Evolutionary conservation across 169 alveolate genomes (phyloP).

Genomic region (Cyclospora cayetanensis): DNA sequence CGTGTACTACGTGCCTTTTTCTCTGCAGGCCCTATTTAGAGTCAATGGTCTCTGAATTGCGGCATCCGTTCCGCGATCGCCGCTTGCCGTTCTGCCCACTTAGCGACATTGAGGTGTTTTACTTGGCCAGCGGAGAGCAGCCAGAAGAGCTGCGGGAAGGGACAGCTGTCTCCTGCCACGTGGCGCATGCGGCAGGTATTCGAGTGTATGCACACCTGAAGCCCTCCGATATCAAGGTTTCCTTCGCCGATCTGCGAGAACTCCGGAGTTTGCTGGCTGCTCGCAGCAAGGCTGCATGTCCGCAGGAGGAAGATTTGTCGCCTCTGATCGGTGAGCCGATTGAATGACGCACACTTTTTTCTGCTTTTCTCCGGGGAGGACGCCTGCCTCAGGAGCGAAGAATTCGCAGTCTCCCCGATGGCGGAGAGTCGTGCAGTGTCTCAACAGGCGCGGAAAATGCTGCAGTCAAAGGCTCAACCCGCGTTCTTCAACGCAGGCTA

Average conservation of each 20-base stretch:
- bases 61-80: constrained; percentile 79
- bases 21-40: constrained; percentile 76
- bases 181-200: neutral
- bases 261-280: constrained; percentile 28
- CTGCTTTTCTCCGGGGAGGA: too few species aligned
- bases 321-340: neutral
- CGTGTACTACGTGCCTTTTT: neutral
- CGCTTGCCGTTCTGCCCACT: constrained; percentile 71
- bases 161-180: constrained; percentile 78
- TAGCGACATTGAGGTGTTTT: constrained; percentile 79
- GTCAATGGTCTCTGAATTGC: constrained; percentile 78
- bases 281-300: neutral
- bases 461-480: neutral
- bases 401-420: neutral
- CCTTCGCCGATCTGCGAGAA: constrained; percentile 75
- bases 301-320: constrained; percentile 28
- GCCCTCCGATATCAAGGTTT: constrained; percentile 79
- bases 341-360: too few species aligned
- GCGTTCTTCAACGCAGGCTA: constrained; percentile 57
- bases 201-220: constrained; percentile 68
- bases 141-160: constrained; percentile 76
- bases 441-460: constrained; percentile 66
- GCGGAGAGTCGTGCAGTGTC: neutral
- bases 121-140: constrained; percentile 77
- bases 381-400: too few species aligned